These are phyloP conservation scores for Wickerhamiella domercqiae DNA, from an alignment of 805 yeast genomes.

Conservation along the genomic window DNA sequence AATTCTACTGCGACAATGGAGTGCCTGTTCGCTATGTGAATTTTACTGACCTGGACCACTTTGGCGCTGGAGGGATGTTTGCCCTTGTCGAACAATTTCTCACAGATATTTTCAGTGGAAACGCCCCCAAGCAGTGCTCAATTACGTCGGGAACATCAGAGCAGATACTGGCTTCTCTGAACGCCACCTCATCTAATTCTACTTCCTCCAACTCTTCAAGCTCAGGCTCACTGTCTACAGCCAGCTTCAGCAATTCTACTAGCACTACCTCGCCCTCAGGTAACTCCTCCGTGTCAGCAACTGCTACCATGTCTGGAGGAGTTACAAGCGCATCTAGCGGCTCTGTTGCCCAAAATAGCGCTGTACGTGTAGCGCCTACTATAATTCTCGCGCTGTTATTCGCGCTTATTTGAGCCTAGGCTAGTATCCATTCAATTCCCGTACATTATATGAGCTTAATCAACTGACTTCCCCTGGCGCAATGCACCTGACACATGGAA, in stretches of 20 bases:
- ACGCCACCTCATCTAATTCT: too few species aligned
- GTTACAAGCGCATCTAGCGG: not conserved
- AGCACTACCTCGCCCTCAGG: not conserved
- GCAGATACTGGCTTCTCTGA: not conserved
- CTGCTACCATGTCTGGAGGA: not conserved
- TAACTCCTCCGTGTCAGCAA: too few species aligned
- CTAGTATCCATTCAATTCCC: too few species aligned
- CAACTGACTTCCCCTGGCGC: too few species aligned
- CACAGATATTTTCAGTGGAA: conserved; percentile 4
- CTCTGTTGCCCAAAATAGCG: not conserved
- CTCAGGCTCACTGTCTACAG: too few species aligned
- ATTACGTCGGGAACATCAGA: not conserved
- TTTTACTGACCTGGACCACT: conserved; percentile 10
- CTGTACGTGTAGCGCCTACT: too few species aligned
- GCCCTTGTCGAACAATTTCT: conserved; percentile 8
- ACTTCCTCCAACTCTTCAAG: too few species aligned
- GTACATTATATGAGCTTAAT: too few species aligned
- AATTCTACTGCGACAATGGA: conserved; percentile 17
- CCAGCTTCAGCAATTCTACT: not conserved
- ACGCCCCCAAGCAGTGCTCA: not conserved
- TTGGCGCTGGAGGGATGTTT: not conserved
- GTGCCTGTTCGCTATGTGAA: conserved; percentile 14
- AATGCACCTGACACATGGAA: too few species aligned
- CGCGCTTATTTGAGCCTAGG: too few species aligned
- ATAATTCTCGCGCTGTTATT: too few species aligned